Evolutionary conservation across 768 basidiomycete genomes (phyloP), one percentile per base, ranked within the genome.

Genomic region (Neoboletus brunneissimus): DNA sequence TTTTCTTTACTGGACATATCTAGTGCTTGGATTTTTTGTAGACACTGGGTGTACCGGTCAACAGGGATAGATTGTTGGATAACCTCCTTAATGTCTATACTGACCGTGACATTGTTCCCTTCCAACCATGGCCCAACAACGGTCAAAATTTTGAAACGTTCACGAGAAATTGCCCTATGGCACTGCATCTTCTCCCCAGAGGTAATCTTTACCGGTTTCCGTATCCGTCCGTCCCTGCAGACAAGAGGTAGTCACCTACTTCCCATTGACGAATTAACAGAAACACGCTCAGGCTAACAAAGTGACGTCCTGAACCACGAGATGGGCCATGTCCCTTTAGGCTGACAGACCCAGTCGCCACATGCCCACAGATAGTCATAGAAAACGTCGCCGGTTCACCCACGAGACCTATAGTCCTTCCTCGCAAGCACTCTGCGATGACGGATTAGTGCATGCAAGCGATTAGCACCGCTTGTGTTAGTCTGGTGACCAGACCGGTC

Each of bases 1-100:
- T 23, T 37, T 53, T 67, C 11, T 63, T 65, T 48, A 41, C 37
- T 42, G 38, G 63, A 27, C 55, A 41, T 35, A 42, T 43, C 37
- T 63, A 68, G 57, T 25, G 32, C 13, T 35, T 31, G 37, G 42
- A 5, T 13, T 37, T 29, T 53, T 23, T 18, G 46, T 42, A 46
- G 42, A 31, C 16, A 51, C 29, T n/a, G n/a, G n/a, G 25, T n/a
- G 37, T 34, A 23, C 12, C 15, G n/a, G 20, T 44, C 4, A 34
- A 22, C 9, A 37, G 27, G 41, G 45, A 56, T 37, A 34, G 11
- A 8, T 55, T 49, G 40, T 47, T 41, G 20, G 32, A 51, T 29
- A 12, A 38, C 35, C 16, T 35, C 4, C 35, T 25, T 12, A 11
- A 8, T 8, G 15, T 27, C 3, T 25, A 10, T 7, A 8, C 45